Conservation (phyloP, 495 filamentous ascomycete species). For the Penicillium egyptiacum region DNA sequence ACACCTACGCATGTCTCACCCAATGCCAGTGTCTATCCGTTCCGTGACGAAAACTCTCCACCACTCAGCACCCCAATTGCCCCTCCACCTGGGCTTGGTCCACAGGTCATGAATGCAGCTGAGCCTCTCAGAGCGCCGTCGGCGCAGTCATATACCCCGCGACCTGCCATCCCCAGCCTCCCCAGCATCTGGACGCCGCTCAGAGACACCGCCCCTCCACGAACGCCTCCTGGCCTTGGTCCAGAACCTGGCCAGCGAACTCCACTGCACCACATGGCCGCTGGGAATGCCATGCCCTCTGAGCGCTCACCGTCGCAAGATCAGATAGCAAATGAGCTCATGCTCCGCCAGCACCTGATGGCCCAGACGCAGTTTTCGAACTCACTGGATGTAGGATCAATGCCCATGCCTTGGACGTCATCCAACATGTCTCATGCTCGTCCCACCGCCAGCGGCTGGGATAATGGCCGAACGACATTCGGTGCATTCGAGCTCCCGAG, state of each 20-base stretch:
- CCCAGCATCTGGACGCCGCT: slow-evolving; percentile 49
- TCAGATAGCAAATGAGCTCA: slow-evolving; percentile 30
- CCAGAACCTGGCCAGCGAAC: slow-evolving; percentile 30
- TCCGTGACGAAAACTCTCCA: slow-evolving; percentile 26
- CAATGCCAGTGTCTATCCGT: slow-evolving; percentile 24
- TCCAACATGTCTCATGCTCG: slow-evolving; percentile 23
- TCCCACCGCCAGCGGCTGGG: slow-evolving; percentile 29
- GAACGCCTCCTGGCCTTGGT: slow-evolving; percentile 39
- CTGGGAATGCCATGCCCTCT: slow-evolving; percentile 19
- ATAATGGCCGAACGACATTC: slow-evolving; percentile 20
- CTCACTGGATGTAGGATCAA: slow-evolving; percentile 24
- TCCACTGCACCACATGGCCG: slow-evolving; percentile 18
- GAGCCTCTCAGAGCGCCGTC: slow-evolving; percentile 28
- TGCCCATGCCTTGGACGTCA: slow-evolving; percentile 31
- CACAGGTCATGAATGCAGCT: slow-evolving; percentile 26
- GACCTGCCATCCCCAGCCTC: slow-evolving; percentile 37
- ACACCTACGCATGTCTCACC: slow-evolving; percentile 30
- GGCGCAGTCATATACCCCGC: slow-evolving; percentile 39
- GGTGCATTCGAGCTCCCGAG: slow-evolving; percentile 30
- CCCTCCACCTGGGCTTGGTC: slow-evolving; percentile 40
- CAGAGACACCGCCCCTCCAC: slow-evolving; percentile 34
- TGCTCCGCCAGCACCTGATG: slow-evolving; percentile 32
- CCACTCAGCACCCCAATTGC: slow-evolving; percentile 34
- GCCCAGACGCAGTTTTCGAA: slow-evolving; percentile 29
- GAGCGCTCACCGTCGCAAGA: slow-evolving; percentile 30